Conservation (phyloP, 139 green algal species). For the Chlorella sp. region DNA sequence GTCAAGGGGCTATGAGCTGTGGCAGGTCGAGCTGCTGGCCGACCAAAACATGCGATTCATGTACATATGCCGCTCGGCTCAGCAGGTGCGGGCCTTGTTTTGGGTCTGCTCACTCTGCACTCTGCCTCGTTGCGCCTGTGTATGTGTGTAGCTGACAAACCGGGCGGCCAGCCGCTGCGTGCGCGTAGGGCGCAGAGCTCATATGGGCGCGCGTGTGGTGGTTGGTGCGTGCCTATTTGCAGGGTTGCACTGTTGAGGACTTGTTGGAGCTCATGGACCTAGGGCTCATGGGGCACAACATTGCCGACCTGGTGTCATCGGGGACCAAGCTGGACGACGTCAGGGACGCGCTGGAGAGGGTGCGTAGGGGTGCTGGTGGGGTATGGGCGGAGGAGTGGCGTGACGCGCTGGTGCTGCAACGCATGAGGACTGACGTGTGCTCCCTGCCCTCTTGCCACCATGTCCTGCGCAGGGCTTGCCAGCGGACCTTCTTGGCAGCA, state of each 20-base stretch:
- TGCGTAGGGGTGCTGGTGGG: neutral
- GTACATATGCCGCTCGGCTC: constrained; percentile 6
- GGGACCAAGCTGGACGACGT: neutral
- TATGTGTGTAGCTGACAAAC: no score
- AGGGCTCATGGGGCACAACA: constrained; percentile 3
- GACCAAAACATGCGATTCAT: constrained; percentile 9
- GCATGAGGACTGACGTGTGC: neutral
- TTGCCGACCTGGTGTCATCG: constrained; percentile 4
- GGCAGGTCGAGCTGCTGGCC: constrained; percentile 9
- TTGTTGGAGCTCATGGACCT: constrained; percentile 11
- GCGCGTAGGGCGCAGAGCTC: no score
- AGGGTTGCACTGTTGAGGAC: neutral
- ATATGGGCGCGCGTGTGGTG: no score
- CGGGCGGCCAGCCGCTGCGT: no score
- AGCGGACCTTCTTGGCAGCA: constrained; percentile 1
- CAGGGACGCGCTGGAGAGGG: neutral
- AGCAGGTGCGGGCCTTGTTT: constrained; percentile 1
- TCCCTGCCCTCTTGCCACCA: no score
- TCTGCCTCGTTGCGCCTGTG: no score
- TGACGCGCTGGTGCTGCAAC: neutral
- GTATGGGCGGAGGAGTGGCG: neutral
- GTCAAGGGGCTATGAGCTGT: neutral
- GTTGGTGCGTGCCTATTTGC: no score
- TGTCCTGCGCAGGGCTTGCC: constrained; percentile 5
- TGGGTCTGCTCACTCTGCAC: neutral